Evolutionary conservation across 306 rosid genomes (phyloP), one percentile per base, ranked within the genome.

Genomic region (Casuarina glauca): DNA sequence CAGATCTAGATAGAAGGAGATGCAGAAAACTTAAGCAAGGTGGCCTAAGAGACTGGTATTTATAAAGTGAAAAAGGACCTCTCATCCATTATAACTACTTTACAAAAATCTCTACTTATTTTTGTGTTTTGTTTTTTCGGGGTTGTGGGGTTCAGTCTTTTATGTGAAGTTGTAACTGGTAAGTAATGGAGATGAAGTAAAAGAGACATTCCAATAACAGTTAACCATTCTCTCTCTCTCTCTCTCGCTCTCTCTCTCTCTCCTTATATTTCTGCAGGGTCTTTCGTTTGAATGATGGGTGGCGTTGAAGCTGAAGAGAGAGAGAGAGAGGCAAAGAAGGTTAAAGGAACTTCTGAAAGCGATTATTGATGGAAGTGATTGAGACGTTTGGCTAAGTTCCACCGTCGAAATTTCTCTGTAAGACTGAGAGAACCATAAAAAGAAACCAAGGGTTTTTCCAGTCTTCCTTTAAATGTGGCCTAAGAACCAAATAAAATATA

Each of bases 11-110:
- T 69, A 54, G 78, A 77, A 72, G 53, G 86, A 74, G 84, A 85
- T 81, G 79, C 78, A 88, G 82, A 83, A 89, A 88, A 87, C 82
- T 86, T 90, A 85, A 86, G 90, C 82, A 85, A 79, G 83, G 87
- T 75, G 82, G 79, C 73, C 53, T 43, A 72, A 79, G 92, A 78
- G 79, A 82, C 62, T 80, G 89, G 84, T 81, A 84, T 93, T 88
- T 93, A 91, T 93, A 87, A 86, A 86, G 89, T 78, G 71, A 78
- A 84, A 84, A 85, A 74, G 32, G 85, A 85, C 87, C 74, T 85
- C 74, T 86, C 81, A 82, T 86, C 84, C 88, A 79, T 64, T 74
- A 69, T 83, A 60, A 69, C 77, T 84, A 86, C 78, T 85, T 86
- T 84, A 84, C 83, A 85, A 73, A 84, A 74, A 54, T 79, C 77